A percentile compares a stretch with the other conserved stretches of the same genome.
Conservation (phyloP, 176 grass and related monocot species). For the Ananas comosus region DNA sequence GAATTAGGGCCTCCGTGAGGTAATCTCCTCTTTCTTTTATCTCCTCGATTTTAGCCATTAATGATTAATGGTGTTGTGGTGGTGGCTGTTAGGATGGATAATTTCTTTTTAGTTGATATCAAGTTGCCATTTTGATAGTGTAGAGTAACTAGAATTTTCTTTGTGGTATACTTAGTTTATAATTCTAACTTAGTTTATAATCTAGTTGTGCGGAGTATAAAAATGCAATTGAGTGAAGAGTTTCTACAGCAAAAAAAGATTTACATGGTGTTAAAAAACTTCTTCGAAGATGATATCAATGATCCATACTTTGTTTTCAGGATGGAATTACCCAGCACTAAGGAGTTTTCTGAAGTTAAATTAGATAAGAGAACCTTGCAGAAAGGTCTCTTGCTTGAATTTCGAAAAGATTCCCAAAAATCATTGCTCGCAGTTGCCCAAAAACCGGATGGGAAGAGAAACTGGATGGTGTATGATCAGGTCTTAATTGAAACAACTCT, state of each 20-base stretch:
- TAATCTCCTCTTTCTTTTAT: conserved; percentile 17
- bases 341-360: conserved; percentile 48
- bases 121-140: too few relatives aligned
- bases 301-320: conserved; percentile 20
- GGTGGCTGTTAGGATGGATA: background rate
- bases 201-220: background rate
- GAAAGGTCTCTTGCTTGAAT: conserved; percentile 83
- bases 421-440: conserved; percentile 62
- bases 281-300: background rate
- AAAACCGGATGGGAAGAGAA: conserved; percentile 91
- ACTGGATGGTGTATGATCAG: conserved; percentile 87
- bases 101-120: too few relatives aligned
- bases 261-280: background rate
- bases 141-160: too few relatives aligned
- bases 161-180: too few relatives aligned
- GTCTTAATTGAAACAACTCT: conserved; percentile 29
- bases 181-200: too few relatives aligned
- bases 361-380: conserved; percentile 58
- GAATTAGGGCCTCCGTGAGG: conserved; percentile 39
- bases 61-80: background rate
- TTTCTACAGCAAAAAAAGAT: background rate
- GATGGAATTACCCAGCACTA: conserved; percentile 55
- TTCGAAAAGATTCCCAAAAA: conserved; percentile 84
- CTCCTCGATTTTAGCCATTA: background rate
- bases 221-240: background rate